Base-by-base conservation (phyloP, 768 basidiomycete species). In the Macrolepiota fuliginosa region DNA sequence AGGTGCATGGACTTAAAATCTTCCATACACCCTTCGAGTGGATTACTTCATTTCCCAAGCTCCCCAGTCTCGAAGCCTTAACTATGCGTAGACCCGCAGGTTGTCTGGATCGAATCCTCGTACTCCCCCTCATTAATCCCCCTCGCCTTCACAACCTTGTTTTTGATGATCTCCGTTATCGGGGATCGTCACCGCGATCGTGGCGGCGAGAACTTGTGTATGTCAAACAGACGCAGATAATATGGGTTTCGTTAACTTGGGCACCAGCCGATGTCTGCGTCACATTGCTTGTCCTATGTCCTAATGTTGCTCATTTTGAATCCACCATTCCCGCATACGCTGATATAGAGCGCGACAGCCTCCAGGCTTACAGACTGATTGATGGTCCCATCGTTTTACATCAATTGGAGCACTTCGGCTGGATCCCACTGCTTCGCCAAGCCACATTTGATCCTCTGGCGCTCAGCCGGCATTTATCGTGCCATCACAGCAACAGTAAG, bases 401-500 rank as follows among this genome's bases (percentile, higher is more conserved):
- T 12, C 53, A 15, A 11, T 17, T 54, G 29, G 19, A 40, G 11
- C 24, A 40, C 29, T 39, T 86, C 35, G 75, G 84, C 68, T 98
- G 96, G 86, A 78, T 27, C 13, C 12, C 60, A 27, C 25, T 17
- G 24, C 53, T 51, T 7, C 17, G 32, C 13, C 9, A 5, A 32
- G 11, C 11, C n/a, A 25, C n/a, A 29, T 35, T 50, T 11, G 29
- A 32, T 32, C 7, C 25, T 22, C 19, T 55, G 39, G 51, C 51
- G 19, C 50, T 32, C n/a, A 9, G 11, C 19, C 54, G 24, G 2
- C 68, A 98, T 96, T 89, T 78, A 88, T 98, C 32, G 74, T 91
- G 4, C 88, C 89, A 0, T 82, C 96, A 1, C 93, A 98, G 69
- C 90, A 91, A 51, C 85, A 86, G 0, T 92, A 90, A 0, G 96